Evolutionary conservation across 2,329 filamentous ascomycete species (phyloP).

Genomic region (Arachnopeziza araneosa): DNA sequence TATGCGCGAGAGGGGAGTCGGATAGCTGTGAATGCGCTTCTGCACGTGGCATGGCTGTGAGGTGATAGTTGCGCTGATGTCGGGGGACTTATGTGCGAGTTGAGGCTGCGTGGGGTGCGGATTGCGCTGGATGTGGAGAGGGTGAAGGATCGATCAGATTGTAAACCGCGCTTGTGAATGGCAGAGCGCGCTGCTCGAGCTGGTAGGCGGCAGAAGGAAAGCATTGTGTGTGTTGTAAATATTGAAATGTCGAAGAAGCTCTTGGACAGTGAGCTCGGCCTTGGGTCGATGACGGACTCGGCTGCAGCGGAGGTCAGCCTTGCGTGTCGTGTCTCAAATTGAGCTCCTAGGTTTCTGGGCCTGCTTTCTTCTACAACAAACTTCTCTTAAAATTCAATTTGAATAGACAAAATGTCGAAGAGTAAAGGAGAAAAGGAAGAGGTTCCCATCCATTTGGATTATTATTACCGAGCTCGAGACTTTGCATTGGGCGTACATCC

Average conservation of each 20-base stretch:
- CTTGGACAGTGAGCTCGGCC: neutral
- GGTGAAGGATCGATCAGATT: neutral
- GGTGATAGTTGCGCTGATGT: neutral
- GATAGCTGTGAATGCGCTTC: neutral
- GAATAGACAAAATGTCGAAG: neutral
- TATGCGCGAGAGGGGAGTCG: constrained; percentile 4
- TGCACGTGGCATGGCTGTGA: neutral
- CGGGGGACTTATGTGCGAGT: no score
- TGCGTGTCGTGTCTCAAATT: neutral
- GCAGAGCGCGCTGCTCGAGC: constrained; percentile 8
- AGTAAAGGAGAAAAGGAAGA: constrained; percentile 2
- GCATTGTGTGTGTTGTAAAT: constrained; percentile 11
- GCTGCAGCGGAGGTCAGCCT: neutral
- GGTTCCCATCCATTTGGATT: constrained; percentile 5
- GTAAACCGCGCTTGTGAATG: neutral
- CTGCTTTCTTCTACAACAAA: neutral
- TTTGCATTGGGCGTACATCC: constrained; percentile 25
- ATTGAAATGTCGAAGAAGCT: neutral
- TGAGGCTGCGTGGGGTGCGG: neutral
- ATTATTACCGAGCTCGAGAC: constrained; percentile 20
- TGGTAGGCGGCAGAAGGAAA: constrained; percentile 12
- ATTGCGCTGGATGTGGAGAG: neutral
- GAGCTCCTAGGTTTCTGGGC: neutral
- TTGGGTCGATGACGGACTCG: constrained; percentile 1
- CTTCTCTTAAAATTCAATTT: neutral